phyloP scores from a whole-genome alignment of 2,329 filamentous ascomycete species.

The Sphaerulina vaccinii region DNA sequence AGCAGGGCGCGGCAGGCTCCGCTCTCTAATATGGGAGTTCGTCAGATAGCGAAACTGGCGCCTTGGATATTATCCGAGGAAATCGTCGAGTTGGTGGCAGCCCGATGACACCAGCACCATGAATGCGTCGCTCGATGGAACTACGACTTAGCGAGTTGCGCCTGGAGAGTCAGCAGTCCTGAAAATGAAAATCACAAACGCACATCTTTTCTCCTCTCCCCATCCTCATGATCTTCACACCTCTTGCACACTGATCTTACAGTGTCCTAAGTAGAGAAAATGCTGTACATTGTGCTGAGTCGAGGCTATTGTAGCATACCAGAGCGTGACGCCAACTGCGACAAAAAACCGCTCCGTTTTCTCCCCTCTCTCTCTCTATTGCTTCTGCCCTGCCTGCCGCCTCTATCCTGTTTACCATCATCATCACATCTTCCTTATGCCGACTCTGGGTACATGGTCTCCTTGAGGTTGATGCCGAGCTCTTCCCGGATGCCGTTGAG shows the following conservation, averaged over 20 bases:
- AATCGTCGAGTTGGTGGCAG: too few species aligned
- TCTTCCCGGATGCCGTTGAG: slow-evolving; percentile 91
- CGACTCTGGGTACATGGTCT: slow-evolving; percentile 76
- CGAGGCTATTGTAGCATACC: slow-evolving; percentile 28
- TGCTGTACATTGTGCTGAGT: slow-evolving; percentile 32
- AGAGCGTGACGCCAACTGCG: slow-evolving; percentile 21
- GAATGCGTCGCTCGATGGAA: too few species aligned
- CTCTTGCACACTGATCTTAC: not conserved
- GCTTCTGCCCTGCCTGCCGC: slow-evolving; percentile 4
- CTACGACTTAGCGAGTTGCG: too few species aligned
- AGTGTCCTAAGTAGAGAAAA: slow-evolving; percentile 12
- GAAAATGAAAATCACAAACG: too few species aligned
- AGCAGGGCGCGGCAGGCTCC: too few species aligned
- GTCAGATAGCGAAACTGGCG: too few species aligned
- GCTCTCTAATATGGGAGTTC: too few species aligned
- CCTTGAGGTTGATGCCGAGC: slow-evolving; percentile 86
- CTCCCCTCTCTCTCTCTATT: slow-evolving; percentile 7
- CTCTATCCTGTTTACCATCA: slow-evolving; percentile 12
- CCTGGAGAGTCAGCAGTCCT: too few species aligned
- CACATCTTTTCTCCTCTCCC: too few species aligned
- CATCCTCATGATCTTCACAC: too few species aligned
- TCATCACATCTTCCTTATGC: slow-evolving; percentile 24
- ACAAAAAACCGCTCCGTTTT: slow-evolving; percentile 5
- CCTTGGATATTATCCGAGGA: too few species aligned
- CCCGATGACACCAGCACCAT: too few species aligned